Base-by-base conservation (phyloP, 2,329 filamentous ascomycete species). In the Xylaria sp. region DNA sequence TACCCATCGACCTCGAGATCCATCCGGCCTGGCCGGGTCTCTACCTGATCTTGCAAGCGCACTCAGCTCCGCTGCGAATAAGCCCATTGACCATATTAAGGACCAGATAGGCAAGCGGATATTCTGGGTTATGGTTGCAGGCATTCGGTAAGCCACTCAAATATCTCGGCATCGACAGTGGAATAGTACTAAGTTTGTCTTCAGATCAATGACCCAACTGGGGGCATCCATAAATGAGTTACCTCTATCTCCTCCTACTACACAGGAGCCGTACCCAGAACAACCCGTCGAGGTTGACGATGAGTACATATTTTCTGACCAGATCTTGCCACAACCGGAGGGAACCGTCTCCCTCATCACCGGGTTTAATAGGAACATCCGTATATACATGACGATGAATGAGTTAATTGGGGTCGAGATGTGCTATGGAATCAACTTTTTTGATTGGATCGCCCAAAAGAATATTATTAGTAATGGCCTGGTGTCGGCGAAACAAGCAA, bases 241-340 rank as follows among this genome's bases (percentile, higher is more conserved):
- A 37, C 84, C 90, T 35, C 87, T 96, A 52, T 87, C 90, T 8
- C 92, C 92, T 3, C 87, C 90, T 1, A 96, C 91, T 0, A 86
- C 87, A 0, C 87, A 84, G 25, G 86, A 92, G 43, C 89, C 87
- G 4, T 92, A 95, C 67, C 93, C 93, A 3, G 89, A 91, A 7
- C 81, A 93, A 11, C 93, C 93, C 0, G 79, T 89, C 19, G 92
- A 96, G 70, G 87, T 96, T 1, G 93, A 97, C 68, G 93, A 97
- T 74, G 87, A 90, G 59, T 93, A 87, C 71, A 90, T 97, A 60
- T 88, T 88, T 60, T 81, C 88, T 1, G 85, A 87, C 23, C 86
- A 90, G 64, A 86, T 94, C 53, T 84, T 89, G 31, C 81, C 84
- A 7, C 92, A 94, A 69, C 89, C 90, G 2, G 78, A 86, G 17